These are phyloP conservation scores for Alternaria sp. DNA, from an alignment of 2,329 filamentous ascomycete species.

Conservation along the genomic window DNA sequence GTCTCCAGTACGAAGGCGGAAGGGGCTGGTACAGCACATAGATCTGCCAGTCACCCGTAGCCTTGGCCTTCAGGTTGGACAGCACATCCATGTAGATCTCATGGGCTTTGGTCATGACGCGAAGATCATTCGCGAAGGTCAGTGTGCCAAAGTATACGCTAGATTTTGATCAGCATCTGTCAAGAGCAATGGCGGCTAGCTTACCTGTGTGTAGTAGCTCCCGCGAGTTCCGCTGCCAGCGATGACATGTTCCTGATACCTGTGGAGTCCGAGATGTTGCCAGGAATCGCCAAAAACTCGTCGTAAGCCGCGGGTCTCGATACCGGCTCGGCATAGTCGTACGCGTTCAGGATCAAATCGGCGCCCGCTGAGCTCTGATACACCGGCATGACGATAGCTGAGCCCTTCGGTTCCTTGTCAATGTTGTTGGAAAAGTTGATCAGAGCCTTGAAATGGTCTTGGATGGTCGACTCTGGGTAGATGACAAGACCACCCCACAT, in stretches of 20 bases:
- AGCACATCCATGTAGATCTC: constrained; percentile 51
- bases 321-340: constrained; percentile 29
- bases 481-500: constrained; percentile 46
- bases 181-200: neutral
- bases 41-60: constrained; percentile 41
- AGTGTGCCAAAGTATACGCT: constrained; percentile 33
- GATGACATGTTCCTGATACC: constrained; percentile 33
- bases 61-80: constrained; percentile 35
- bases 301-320: constrained; percentile 23
- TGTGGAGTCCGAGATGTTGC: constrained; percentile 31
- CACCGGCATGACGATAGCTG: constrained; percentile 27
- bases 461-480: constrained; percentile 21
- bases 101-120: constrained; percentile 47
- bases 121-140: constrained; percentile 43
- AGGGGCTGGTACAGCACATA: constrained; percentile 49
- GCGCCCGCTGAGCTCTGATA: constrained; percentile 19
- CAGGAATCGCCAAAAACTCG: constrained; percentile 32
- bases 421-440: constrained; percentile 27
- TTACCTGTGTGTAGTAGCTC: constrained; percentile 20
- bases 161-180: neutral
- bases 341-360: constrained; percentile 27
- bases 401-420: constrained; percentile 22
- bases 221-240: constrained; percentile 26
- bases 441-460: constrained; percentile 31
- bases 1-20: constrained; percentile 45